Conservation (phyloP, 2,329 filamentous ascomycete genomes). For the Colletotrichum endophyticum region DNA sequence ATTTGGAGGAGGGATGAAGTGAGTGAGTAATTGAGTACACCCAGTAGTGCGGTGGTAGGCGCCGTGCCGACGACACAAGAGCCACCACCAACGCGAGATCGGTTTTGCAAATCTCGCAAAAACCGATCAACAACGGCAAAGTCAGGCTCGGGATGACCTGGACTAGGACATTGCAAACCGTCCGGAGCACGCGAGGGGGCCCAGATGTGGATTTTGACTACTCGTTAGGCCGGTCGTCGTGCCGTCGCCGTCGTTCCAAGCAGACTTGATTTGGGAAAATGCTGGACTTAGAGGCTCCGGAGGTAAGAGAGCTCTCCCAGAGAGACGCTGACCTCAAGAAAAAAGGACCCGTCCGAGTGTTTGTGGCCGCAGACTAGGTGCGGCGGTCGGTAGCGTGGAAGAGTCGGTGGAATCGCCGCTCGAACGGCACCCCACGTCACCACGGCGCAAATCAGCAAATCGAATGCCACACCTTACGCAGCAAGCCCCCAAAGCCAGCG, state of each 20-base stretch:
- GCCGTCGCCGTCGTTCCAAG: background rate
- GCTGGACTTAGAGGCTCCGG: background rate
- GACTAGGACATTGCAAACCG: background rate
- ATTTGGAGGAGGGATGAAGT: background rate
- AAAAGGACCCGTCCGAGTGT: background rate
- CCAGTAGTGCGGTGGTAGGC: background rate
- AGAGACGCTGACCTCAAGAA: background rate
- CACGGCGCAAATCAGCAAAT: background rate
- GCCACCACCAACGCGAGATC: background rate
- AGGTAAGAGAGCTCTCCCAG: background rate
- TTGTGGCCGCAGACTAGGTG: background rate
- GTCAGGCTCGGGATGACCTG: background rate
- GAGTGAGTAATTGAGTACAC: background rate
- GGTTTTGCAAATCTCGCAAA: background rate
- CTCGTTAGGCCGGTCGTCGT: background rate
- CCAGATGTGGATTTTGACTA: background rate
- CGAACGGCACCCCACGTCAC: background rate
- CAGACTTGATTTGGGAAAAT: background rate
- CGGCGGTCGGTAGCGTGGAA: background rate
- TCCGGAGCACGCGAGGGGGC: background rate
- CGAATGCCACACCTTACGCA: conserved; percentile 2
- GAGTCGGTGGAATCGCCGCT: background rate
- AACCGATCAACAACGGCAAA: background rate
- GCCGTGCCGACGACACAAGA: background rate
- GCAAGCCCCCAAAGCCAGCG: background rate